A percentile compares a stretch with the other conserved stretches of the same genome.
phyloP scores from a whole-genome alignment of 1,284 basidiomycete species.

The Cutaneotrichosporon dermatis region DNA sequence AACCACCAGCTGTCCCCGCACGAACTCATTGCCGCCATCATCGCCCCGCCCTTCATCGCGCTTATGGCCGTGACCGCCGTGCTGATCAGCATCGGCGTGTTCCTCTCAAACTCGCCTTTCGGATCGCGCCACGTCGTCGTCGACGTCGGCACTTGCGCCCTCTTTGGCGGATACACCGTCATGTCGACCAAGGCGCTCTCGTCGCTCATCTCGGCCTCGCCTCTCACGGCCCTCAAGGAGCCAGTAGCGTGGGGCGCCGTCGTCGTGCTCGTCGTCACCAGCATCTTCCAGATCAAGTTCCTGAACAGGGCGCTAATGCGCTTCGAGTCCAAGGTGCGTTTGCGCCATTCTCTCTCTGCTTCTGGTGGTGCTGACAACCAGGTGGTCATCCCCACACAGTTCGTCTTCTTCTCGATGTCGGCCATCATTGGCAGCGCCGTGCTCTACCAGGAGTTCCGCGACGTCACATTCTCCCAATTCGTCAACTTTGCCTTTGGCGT shows the following conservation, averaged over 20 bases:
- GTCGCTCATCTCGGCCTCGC: constrained; percentile 68
- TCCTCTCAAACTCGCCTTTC: constrained; percentile 57
- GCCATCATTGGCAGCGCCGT: constrained; percentile 90
- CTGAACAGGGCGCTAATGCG: constrained; percentile 84
- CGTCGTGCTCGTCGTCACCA: constrained; percentile 68
- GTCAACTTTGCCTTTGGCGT: constrained; percentile 53
- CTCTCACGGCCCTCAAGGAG: constrained; percentile 66
- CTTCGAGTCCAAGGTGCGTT: constrained; percentile 70
- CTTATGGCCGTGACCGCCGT: constrained; percentile 64
- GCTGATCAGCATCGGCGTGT: constrained; percentile 57
- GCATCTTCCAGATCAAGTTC: constrained; percentile 83
- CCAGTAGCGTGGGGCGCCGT: constrained; percentile 76
- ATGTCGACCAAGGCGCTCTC: constrained; percentile 82
- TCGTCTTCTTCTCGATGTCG: constrained; percentile 64
- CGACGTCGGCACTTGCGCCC: constrained; percentile 63
- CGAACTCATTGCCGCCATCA: constrained; percentile 63
- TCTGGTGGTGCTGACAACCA: too few relatives aligned
- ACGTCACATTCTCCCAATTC: constrained; percentile 71
- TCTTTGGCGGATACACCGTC: constrained; percentile 76
- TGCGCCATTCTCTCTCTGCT: too few relatives aligned
- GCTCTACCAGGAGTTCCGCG: constrained; percentile 86
- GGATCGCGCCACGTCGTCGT: constrained; percentile 69
- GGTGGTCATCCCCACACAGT: constrained; percentile 83
- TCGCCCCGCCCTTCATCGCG: constrained; percentile 64
- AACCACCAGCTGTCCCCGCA: constrained; percentile 55